Evolutionary conservation across 768 basidiomycete genomes (phyloP), one percentile per base, ranked within the genome.

Genomic region (Pisolithus tinctorius): DNA sequence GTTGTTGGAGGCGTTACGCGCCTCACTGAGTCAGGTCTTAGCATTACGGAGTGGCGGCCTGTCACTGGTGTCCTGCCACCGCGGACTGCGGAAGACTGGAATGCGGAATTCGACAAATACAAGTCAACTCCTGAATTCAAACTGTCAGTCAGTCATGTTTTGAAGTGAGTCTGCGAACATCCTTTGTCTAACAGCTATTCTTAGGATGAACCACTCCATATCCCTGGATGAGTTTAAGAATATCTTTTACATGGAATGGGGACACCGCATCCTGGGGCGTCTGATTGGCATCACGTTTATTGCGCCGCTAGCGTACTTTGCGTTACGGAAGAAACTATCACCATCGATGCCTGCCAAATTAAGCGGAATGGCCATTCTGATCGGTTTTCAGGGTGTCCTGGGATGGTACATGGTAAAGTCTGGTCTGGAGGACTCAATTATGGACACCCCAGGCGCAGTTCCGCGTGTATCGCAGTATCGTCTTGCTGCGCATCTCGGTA

Each of bases 391-490:
- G 68, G 96, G 96, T 43, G 76, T 80, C 17, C 76, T 99, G 17
- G 96, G 96, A 26, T 99, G 96, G 96, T 97, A 98, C 74, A 99
- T 99, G 96, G 96, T 99, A 50, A 88, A 94, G 66, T 97, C 93
- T 11, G 96, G 96, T 1, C 75, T 99, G 10, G 88, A 93, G 59
- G 81, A 89, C 48, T 79, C 87, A 10, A 73, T 90, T 48, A 76
- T 97, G 71, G 78, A 84, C 6, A 84, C 79, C 7, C 88, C 88
- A 4, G 86, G 85, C 14, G 84, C 88, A 10, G 87, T 95, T 6
- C 94, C 96, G 2, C 85, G 96, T 6, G 96, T 99, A 8, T 93
- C 91, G 16, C 96, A 99, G 65, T 99, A 99, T 66, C 79, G 96
- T 10, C 81, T 99, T 25, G 96, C 94, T 2, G 88, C 93, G 16